Base-by-base conservation (phyloP, 305 asterid species). In the Fraxinus angustifolia region DNA sequence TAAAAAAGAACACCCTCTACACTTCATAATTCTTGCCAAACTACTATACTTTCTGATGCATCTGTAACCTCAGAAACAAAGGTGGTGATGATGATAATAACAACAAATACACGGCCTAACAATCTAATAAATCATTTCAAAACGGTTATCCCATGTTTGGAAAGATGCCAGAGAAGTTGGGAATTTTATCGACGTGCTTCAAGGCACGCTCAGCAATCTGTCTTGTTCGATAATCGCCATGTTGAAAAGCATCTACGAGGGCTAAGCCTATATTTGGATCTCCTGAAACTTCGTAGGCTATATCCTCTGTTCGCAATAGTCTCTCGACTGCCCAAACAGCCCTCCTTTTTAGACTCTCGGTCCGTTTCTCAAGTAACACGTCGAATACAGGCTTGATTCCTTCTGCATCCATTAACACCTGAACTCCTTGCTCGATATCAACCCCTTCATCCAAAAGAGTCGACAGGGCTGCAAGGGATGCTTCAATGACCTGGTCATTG, bases 251-350 rank as follows among this genome's bases (percentile, higher is more conserved):
- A 83, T 96, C 98, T 3, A 96, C 98, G 1, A 96, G 91, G 3
- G 99, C 97, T 28, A 96, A 93, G 82, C 93, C 86, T 33, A 90
- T 87, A 76, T 93, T 96, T 34, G 97, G 95, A 88, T 96, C 89
- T 17, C 90, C 88, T 0, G 98, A 85, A 6, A 96, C 87, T 38
- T 86, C 93, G 48, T 31, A 79, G 6, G 98, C 94, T 79, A 96
- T 88, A 7, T 92, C 98, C 0, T 87, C 91, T 1, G 87, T 88
- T 31, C 97, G 88, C 85, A 96, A 77, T 83, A 96, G 79, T 76
- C 99, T 89, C 81, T 96, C 99, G 2, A 88, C 98, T 31, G 95
- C 95, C 99, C 99, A 96, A 50, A 96, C 97, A 0, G 94, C 92
- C 85, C 97, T 90, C 79, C 94, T 81, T 77, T 90, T 85, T 21